Evolutionary conservation across 2,329 filamentous ascomycete genomes (phyloP), one percentile per base, ranked within the genome.

Genomic region (Polychaeton citri): DNA sequence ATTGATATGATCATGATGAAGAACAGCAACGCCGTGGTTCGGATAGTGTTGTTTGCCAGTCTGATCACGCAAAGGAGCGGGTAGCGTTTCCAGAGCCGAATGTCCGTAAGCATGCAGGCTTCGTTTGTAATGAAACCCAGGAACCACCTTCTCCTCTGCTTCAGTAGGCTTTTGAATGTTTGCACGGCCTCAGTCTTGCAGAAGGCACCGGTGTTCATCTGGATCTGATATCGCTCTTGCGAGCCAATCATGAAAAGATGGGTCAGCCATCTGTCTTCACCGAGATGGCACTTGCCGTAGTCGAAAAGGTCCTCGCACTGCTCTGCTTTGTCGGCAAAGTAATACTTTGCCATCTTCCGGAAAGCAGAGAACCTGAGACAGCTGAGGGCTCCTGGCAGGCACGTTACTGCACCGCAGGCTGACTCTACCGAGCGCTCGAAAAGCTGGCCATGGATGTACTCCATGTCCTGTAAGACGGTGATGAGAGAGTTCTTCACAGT

Each of bases 241-340:
- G 88, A 87, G 17, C 86, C 87, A 52, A 96, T 90, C 90, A 98
- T 98, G 68, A 98, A 95, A 39, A 98, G 71, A 65, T 98, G 90
- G 1, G 88, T 98, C 38, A 96, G 71, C 87, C 88, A 96, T 43
- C 88, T 74, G 60, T 98, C 90, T 60, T 96, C 90, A 26, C 90
- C 90, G 30, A 96, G 63, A 62, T 96, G 87, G 51, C 83, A 87
- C 63, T 96, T 96, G 38, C 84, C 86, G 54, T 88, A 96, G 56
- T 98, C 88, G 54, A 98, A 98, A 9, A 96, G 68, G 58, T 96
- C 88, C 41, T 93, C 84, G 52, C 86, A 94, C 53, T 93, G 82
- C 58, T 94, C 88, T 4, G 86, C 85, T 58, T 94, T 93, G 61
- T 95, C 88, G 26, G 87, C 86, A 58, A 98, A 98, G 62, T 98